Evolutionary conservation across 1,284 basidiomycete species (phyloP), one percentile per base, ranked within the genome.

Genomic region (Cronartium quercuum): DNA sequence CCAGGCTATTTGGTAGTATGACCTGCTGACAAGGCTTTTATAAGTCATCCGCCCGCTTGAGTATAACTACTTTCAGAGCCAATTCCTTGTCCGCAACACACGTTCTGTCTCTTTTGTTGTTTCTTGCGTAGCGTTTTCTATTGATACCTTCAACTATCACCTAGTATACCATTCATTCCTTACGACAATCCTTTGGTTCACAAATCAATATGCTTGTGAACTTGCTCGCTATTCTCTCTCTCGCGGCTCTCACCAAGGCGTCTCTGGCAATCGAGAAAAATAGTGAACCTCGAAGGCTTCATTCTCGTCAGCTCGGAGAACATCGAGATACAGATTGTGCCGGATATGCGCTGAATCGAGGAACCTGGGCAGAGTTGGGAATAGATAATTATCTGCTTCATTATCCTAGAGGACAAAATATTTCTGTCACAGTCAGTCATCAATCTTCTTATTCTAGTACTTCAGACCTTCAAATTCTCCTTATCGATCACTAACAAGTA

Each of bases 351-450:
- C 35, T 71, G 6, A 71, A 71, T 51, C 58, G 68, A 51, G 68
- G 68, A 35, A 71, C 68, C 12, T 71, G 68, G 68, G 68, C 68
- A 13, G 68, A 64, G 44, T 47, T 71, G 7, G 68, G 68, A 35
- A 71, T 71, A 7, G 68, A 71, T 35, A 71, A 71, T 60, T 71
- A 64, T 57, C 61, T 71, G 15, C 51, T 44, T 9, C 60, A 71
- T 37, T 71, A 71, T 29, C 68, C 68, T 35, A 37, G 38, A 10
- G 68, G 68, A 24, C 38, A 44, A 18, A 71, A 71, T 55, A 34
- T 71, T 3, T 34, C 68, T 37, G 29, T 71, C 21, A 29, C 60
- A 41, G 68, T 71, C 21, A 51, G 61, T 21, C 35, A n/a, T n/a
- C n/a, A n/a, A n/a, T n/a, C n/a, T n/a, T n/a, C n/a, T n/a, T 47